Evolutionary conservation across 2,329 filamentous ascomycete genomes (phyloP).

Genomic region (Aaosphaeria arxii): DNA sequence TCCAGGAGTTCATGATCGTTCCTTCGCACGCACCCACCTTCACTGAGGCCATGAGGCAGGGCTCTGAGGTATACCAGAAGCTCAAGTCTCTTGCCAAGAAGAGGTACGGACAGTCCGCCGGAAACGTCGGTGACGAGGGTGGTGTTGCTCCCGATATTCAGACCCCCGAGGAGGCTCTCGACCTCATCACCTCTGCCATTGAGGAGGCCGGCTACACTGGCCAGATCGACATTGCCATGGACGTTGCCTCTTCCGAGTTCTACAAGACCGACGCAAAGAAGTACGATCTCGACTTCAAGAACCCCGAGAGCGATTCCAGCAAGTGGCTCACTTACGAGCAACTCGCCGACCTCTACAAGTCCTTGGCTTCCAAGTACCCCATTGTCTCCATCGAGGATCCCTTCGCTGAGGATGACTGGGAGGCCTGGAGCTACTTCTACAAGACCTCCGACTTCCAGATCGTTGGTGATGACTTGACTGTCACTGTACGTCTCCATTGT

Average conservation of each 20-base stretch:
- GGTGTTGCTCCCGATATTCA: slow-evolving; percentile 99
- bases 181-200: slow-evolving; percentile 92
- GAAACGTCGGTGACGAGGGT: slow-evolving; percentile 99
- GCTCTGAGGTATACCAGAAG: slow-evolving; percentile 96
- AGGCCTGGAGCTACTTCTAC: slow-evolving; percentile 99
- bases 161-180: slow-evolving; percentile 92
- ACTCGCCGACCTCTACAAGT: slow-evolving; percentile 87
- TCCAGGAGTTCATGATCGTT: slow-evolving; percentile 59
- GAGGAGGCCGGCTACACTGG: slow-evolving; percentile 94
- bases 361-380: slow-evolving; percentile 89
- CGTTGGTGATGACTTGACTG: slow-evolving; percentile 59
- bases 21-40: slow-evolving; percentile 75
- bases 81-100: slow-evolving; percentile 97
- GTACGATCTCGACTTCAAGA: slow-evolving; percentile 99
- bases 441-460: slow-evolving; percentile 99
- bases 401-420: slow-evolving; percentile 99
- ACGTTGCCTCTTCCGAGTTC: slow-evolving; percentile 98
- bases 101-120: slow-evolving; percentile 98
- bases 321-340: slow-evolving; percentile 99
- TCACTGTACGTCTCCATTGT: too few relatives aligned
- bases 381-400: slow-evolving; percentile 99
- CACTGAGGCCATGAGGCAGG: slow-evolving; percentile 93
- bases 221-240: slow-evolving; percentile 97
- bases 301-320: slow-evolving; percentile 89
- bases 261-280: slow-evolving; percentile 96